Percentiles rank a stretch among this genome's conserved stretches.
These are phyloP conservation scores for Ogataea ramenticola DNA, from an alignment of 805 yeast species.

Conservation along the genomic window DNA sequence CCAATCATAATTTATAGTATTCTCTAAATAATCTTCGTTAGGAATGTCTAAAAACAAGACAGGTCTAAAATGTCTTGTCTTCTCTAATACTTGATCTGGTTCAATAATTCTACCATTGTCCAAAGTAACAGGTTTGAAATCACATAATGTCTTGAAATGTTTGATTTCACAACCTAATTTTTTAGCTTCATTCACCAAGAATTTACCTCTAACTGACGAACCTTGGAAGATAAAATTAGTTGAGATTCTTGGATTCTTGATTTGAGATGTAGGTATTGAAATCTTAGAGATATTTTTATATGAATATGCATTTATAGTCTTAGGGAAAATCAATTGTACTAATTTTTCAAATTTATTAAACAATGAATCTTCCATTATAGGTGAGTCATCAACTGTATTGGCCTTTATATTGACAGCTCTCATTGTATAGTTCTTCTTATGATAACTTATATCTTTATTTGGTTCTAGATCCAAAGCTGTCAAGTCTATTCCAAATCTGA, in stretches of 20 bases:
- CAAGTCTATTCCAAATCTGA: slow-evolving; percentile 62
- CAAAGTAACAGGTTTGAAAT: slow-evolving; percentile 50
- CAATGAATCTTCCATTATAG: not conserved
- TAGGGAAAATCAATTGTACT: slow-evolving; percentile 20
- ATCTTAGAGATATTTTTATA: slow-evolving; percentile 14
- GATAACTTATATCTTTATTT: not conserved
- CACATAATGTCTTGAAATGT: slow-evolving; percentile 49
- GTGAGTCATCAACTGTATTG: no score
- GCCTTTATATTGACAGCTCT: slow-evolving; percentile 15
- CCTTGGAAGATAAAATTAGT: slow-evolving; percentile 65
- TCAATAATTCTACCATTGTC: slow-evolving; percentile 50
- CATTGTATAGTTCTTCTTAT: slow-evolving; percentile 11
- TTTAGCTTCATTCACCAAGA: slow-evolving; percentile 57
- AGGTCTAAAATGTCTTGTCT: slow-evolving; percentile 48
- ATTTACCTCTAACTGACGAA: slow-evolving; percentile 68
- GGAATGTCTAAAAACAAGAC: slow-evolving; percentile 74
- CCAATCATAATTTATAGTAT: slow-evolving; percentile 21
- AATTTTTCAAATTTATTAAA: slow-evolving; percentile 8
- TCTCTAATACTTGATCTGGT: slow-evolving; percentile 70
- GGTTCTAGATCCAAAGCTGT: slow-evolving; percentile 12
- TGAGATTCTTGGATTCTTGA: slow-evolving; percentile 30
- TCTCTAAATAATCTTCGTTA: slow-evolving; percentile 32
- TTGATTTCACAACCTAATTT: slow-evolving; percentile 63
- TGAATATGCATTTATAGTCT: slow-evolving; percentile 2
- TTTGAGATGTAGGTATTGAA: slow-evolving; percentile 16